Evolutionary conservation across 257 asterid species (phyloP).

Genomic region (Solanum sejunctum): DNA sequence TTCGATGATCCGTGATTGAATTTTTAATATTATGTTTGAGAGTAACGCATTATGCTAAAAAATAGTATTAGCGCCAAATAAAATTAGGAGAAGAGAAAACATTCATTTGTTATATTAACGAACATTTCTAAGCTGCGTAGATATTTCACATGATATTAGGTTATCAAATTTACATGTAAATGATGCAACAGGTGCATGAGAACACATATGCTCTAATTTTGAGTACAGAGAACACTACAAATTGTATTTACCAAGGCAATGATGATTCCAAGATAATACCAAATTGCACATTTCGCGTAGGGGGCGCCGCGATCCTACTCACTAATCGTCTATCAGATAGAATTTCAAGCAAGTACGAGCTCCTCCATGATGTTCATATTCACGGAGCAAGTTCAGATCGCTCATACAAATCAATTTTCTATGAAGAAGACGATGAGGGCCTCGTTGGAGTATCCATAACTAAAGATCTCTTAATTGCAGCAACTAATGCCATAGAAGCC

Average conservation of each 20-base stretch:
- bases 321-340: constrained; percentile 15
- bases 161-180: too few relatives aligned
- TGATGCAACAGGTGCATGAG: constrained; percentile 11
- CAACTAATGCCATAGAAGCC: constrained; percentile 20
- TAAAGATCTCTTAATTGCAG: constrained; percentile 25
- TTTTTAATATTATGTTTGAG: too few relatives aligned
- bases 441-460: constrained; percentile 26
- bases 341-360: constrained; percentile 19
- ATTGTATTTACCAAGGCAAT: constrained; percentile 28
- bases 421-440: constrained; percentile 18
- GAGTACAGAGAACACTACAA: constrained; percentile 33
- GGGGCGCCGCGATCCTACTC: constrained; percentile 17
- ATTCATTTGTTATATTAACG: too few relatives aligned
- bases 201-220: constrained; percentile 25
- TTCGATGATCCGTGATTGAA: too few relatives aligned
- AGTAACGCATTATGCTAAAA: too few relatives aligned
- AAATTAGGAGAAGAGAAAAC: too few relatives aligned
- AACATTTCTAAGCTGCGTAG: too few relatives aligned
- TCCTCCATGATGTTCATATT: constrained; percentile 19
- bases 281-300: constrained; percentile 31
- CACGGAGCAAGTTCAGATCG: constrained; percentile 7
- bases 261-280: constrained; percentile 30
- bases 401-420: constrained; percentile 22
- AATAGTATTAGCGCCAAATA: too few relatives aligned
- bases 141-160: too few relatives aligned